Conservation (phyloP, 2,329 filamentous ascomycete species). For the Endoconidiophora polonica region DNA sequence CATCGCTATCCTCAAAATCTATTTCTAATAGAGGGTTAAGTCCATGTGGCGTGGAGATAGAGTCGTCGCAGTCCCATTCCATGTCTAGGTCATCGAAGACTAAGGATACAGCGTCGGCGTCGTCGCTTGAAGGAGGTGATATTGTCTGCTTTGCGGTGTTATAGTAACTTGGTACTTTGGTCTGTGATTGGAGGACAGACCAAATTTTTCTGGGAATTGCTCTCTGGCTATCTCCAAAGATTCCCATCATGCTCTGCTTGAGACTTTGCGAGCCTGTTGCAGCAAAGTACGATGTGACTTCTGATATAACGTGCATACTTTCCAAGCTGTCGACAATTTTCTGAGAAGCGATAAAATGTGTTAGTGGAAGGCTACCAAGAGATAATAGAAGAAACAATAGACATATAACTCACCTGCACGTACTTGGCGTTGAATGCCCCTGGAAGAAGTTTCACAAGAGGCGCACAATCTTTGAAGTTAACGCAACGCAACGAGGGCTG, state of each 20-base stretch:
- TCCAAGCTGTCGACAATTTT: constrained; percentile 4
- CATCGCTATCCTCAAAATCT: constrained; percentile 7
- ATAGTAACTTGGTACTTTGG: constrained; percentile 1
- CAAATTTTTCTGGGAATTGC: constrained; percentile 9
- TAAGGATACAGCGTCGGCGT: constrained; percentile 1
- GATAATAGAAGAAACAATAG: not conserved
- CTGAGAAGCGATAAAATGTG: not conserved
- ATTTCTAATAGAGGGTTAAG: constrained; percentile 6
- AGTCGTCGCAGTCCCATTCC: constrained; percentile 1
- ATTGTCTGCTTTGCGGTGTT: not conserved
- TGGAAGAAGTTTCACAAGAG: constrained; percentile 10
- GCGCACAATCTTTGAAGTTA: constrained; percentile 1
- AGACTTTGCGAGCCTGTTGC: constrained; percentile 10
- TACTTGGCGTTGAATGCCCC: constrained; percentile 11
- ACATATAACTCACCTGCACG: constrained; percentile 4
- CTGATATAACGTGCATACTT: constrained; percentile 11
- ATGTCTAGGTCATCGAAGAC: constrained; percentile 5
- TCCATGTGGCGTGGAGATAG: not conserved
- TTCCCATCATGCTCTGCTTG: constrained; percentile 4
- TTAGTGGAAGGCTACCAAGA: not conserved
- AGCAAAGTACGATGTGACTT: constrained; percentile 12
- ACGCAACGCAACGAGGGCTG: constrained; percentile 14
- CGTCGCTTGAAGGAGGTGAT: too few relatives aligned
- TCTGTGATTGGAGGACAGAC: constrained; percentile 11
- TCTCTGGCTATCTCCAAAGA: not conserved